Base-by-base conservation (phyloP, 495 filamentous ascomycete genomes). In the Penicillium odoratum region DNA sequence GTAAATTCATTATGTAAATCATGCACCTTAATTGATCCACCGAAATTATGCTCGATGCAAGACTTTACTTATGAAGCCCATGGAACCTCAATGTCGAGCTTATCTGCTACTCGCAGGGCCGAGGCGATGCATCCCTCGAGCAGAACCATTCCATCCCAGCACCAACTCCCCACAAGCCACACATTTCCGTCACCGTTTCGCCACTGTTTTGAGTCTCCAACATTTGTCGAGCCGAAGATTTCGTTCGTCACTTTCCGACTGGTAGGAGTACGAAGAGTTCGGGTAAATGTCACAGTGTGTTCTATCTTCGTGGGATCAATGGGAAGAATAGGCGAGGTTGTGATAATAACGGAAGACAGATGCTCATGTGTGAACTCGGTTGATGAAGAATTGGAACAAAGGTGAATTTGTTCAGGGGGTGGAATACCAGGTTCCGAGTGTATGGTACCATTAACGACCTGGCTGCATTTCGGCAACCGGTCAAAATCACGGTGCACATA, bases 61-160 rank as follows among this genome's bases (percentile, higher is more conserved):
- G 25, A 21, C 25, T 30, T 42, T 42, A 28, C 26, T 53, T 25
- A 53, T 28, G 25, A 53, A n/a, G 45, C 52, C 73, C 74, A 78
- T 1, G 74, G 74, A n/a, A 83, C 68, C 16, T 76, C 60, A 13
- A 84, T 78, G 3, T 70, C 81, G 30, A 86, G 69, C 2, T 61
- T 71, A 11, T 63, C 58, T 1, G 81, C 83, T 43, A 85, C 74
- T 13, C 75, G 66, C 63, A 79, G 77, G 0, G 83, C 81, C 15
- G 81, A 84, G 5, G 78, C 70, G 13, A 84, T 65, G 55, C 83
- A 86, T 8, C 83, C 83, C 59, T 85, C 82, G 11, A 85, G 63
- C 54, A 86, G 48, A 9, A 85, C 83, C 83, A 85, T 84, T 0
- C 83, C 83, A 71, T 86, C 83, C 83, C 83, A 85, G 57, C 83